Conservation (phyloP, 2,329 filamentous ascomycete species). For the Pyrenophora tritici-repentis region DNA sequence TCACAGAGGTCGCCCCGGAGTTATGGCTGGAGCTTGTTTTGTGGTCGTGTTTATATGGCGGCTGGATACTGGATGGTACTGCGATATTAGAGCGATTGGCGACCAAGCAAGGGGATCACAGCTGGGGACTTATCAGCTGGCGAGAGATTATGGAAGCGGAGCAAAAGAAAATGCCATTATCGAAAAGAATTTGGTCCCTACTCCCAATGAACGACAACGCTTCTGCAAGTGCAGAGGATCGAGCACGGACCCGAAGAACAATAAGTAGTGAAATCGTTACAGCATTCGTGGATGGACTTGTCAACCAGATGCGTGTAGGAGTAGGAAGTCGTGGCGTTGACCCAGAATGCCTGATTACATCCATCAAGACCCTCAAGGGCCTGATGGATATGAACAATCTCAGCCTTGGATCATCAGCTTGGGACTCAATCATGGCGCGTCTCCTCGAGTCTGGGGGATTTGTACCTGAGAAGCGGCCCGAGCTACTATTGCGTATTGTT, state of each 20-base stretch:
- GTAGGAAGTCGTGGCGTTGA: constrained; percentile 48
- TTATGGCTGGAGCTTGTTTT: constrained; percentile 59
- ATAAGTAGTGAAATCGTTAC: constrained; percentile 64
- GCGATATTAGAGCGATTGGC: constrained; percentile 44
- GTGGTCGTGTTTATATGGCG: constrained; percentile 57
- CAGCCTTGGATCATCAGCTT: constrained; percentile 49
- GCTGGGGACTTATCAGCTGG: constrained; percentile 50
- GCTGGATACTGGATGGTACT: constrained; percentile 52
- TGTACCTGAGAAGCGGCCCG: constrained; percentile 52
- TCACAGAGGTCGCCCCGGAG: constrained; percentile 51
- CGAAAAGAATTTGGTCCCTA: constrained; percentile 29
- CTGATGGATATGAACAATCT: constrained; percentile 47
- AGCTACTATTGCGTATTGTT: constrained; percentile 48
- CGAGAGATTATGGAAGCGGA: constrained; percentile 46
- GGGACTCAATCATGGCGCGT: constrained; percentile 56
- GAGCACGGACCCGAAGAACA: constrained; percentile 49
- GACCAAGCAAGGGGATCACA: constrained; percentile 23
- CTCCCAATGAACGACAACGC: constrained; percentile 27
- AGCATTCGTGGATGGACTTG: constrained; percentile 59
- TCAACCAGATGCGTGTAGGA: constrained; percentile 53
- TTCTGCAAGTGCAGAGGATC: constrained; percentile 29
- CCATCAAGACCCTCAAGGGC: constrained; percentile 43
- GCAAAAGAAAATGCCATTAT: constrained; percentile 23
- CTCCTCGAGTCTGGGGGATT: constrained; percentile 56
- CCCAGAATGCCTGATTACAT: constrained; percentile 40